Evolutionary conservation across 139 green algal species (phyloP).

Genomic region (Pedinophyceae sp.): DNA sequence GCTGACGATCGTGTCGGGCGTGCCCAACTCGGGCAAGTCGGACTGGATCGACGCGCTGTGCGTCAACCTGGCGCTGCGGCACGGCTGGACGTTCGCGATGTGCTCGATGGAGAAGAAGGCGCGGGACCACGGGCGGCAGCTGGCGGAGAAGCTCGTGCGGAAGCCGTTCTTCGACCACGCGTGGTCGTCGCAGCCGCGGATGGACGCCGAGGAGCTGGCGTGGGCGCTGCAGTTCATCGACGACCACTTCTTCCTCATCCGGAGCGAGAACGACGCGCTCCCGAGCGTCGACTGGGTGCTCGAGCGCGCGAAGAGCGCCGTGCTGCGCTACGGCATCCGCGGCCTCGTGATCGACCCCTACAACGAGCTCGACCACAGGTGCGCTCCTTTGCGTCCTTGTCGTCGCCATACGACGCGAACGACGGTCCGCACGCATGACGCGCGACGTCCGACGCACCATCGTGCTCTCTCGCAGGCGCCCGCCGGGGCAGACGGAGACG

Average conservation of each 20-base stretch:
- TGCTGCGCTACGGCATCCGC: constrained; percentile 73
- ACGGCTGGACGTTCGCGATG: constrained; percentile 78
- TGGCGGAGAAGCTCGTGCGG: constrained; percentile 73
- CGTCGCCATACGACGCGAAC: too few relatives aligned
- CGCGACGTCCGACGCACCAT: too few relatives aligned
- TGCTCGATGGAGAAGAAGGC: constrained; percentile 78
- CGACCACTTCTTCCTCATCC: constrained; percentile 63
- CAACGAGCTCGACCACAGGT: constrained; percentile 95
- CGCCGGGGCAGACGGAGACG: too few relatives aligned
- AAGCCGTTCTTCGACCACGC: constrained; percentile 48
- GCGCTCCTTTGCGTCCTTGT: too few relatives aligned
- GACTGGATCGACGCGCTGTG: constrained; percentile 93
- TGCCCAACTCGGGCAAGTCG: constrained; percentile 91
- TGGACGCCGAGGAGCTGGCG: constrained; percentile 38
- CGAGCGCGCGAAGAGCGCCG: constrained; percentile 47
- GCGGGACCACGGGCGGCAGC: constrained; percentile 58
- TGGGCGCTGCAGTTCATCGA: constrained; percentile 59
- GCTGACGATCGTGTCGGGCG: constrained; percentile 85
- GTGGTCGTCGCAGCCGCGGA: constrained; percentile 12
- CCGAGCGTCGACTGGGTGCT: constrained; percentile 88
- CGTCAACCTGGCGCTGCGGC: constrained; percentile 55
- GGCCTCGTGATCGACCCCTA: constrained; percentile 96
- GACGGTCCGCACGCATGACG: too few relatives aligned
- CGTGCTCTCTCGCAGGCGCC: too few relatives aligned
- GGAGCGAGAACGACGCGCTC: constrained; percentile 55